Base-by-base conservation (phyloP, 805 yeast genomes). In the Pichia manshurica region DNA sequence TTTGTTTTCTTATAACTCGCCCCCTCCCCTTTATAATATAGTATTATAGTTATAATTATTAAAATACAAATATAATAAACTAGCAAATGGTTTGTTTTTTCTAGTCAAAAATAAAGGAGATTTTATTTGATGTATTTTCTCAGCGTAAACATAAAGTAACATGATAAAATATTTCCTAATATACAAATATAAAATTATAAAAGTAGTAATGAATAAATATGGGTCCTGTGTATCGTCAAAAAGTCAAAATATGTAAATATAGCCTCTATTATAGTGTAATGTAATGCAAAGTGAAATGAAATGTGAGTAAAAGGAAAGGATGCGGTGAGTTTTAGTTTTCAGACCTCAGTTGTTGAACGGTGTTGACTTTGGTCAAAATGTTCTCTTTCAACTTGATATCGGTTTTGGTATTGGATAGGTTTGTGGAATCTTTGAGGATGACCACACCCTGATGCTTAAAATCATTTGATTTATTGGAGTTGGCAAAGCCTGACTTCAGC, bases 1-100 rank as follows among this genome's bases (percentile, higher is more conserved):
- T 25, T 25, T 28, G 45, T 39, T 46, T 28, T 17, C 38, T 35
- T 21, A 35, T 40, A 45, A 40, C 41, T 40, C 48, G 22, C 22
- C 25, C 39, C 21, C 12, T 37, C 21, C 23, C 23, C 23, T 37
- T 21, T 19, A 37, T 37, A 19, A 37, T 25, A 25, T 25, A 25
- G 40, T 37, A 37, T 37, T 37, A 37, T 37, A 37, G 40, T 21
- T 37, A 19, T 25, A 25, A 19, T 37, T 15, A 36, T 36, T 37
- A 37, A 37, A 37, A 37, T 19, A 37, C 40, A 37, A 37, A 37
- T 37, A 37, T 37, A 17, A 2, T 34, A 38, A 19, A 38, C 20
- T 20, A 20, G 7, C 28, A 21, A 41, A 21, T 31, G 28, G 17
- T 20, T 41, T 34, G 20, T 34, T 16, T 34, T 16, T 34, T 16